Base-by-base conservation (phyloP, 768 basidiomycete genomes). In the Kwoniella sp. region DNA sequence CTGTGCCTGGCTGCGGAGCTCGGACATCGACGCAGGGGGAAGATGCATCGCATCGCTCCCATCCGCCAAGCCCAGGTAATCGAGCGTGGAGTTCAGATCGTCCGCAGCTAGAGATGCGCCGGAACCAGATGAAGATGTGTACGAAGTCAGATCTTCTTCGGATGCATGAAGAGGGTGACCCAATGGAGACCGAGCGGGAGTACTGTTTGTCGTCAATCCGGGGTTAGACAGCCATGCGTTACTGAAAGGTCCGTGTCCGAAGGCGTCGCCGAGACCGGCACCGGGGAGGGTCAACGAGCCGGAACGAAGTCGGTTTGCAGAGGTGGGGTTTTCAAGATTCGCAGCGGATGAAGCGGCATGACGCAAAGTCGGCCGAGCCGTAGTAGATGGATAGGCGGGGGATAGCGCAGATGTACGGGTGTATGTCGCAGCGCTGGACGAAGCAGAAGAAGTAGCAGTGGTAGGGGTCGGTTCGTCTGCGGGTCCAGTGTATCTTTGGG, bases 21-120 rank as follows among this genome's bases (percentile, higher is more conserved):
- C 93, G 22, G 90, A 87, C 66, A 94, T 88, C 41, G 92, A 93
- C 12, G 92, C 92, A 4, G 92, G 90, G 1, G 76, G 66, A 1
- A 73, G 60, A 9, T 69, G 69, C 37, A 47, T 54, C 17, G 60
- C 37, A 22, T 77, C 74, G 4, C 38, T 38, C 4, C 65, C 68
- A 68, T 92, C 94, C 73, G 93, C 95, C 73, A 98, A 85, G 50
- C 95, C 95, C 55, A 98, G 90, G 81, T 97, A 97, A 81, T 96
- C 94, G 66, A 98, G 86, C 28, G 95, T 97, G 76, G 93, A 92
- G 73, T 93, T 90, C 79, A 92, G 90, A 59, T 96, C 94, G 48
- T 73, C 73, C 2, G 86, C 84, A n/a, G 84, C 70, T 7, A 76
- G 61, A 17, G 72, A 72, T 0, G 68, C 66, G 48, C 65, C 72